These are phyloP conservation scores for Leccinum cinnamomeum DNA, from an alignment of 1,284 basidiomycete genomes.

Conservation along the genomic window DNA sequence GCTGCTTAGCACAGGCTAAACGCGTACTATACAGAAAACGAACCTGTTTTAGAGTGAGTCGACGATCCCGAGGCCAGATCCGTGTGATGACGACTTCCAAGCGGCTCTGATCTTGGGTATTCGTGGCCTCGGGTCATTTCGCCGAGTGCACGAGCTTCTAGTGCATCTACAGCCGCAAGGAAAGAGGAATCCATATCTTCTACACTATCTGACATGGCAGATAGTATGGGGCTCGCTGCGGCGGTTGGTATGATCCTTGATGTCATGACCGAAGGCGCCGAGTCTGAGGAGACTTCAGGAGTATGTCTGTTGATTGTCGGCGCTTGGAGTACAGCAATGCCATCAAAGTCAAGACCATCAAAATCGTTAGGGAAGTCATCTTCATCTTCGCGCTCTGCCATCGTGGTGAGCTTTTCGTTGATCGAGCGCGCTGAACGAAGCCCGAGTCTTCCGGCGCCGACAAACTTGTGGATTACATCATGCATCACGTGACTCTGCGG, in stretches of 20 bases:
- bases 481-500: conserved; percentile 9
- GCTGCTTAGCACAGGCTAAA: conserved; percentile 2
- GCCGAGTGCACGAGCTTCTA: conserved; percentile 36
- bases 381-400: conserved; percentile 30
- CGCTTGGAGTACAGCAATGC: conserved; percentile 38
- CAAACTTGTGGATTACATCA: not conserved
- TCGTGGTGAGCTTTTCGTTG: conserved; percentile 10
- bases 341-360: conserved; percentile 36
- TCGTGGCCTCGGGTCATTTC: conserved; percentile 15
- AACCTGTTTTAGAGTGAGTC: conserved; percentile 5
- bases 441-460: not conserved
- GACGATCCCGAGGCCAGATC: conserved; percentile 1
- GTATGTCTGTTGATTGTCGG: conserved; percentile 15
- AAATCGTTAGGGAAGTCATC: conserved; percentile 47
- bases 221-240: conserved; percentile 21
- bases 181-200: conserved; percentile 37
- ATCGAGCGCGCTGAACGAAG: not conserved
- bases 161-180: conserved; percentile 40
- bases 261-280: not conserved
- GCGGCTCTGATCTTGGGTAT: not conserved
- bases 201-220: conserved; percentile 30
- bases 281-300: conserved; percentile 1
- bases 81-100: not conserved
- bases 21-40: not conserved
- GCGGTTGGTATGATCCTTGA: not conserved